A percentile compares a stretch with the other conserved stretches of the same genome.
Conservation (phyloP, 768 basidiomycete genomes). For the Lentinula raphanica region DNA sequence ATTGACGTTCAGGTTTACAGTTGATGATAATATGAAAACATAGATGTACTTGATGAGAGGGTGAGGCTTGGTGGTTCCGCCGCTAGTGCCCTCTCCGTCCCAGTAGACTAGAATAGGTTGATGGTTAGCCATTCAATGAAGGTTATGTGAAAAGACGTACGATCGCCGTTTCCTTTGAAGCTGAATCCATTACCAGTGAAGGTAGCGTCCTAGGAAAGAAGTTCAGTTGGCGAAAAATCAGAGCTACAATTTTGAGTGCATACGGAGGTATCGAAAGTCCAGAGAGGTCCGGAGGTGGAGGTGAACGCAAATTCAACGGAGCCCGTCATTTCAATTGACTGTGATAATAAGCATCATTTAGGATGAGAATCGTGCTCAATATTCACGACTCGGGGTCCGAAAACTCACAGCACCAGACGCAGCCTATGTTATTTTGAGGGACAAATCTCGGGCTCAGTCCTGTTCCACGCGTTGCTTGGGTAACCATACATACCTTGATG, state of each 20-base stretch:
- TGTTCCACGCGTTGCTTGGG: too few relatives aligned
- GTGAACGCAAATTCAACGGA: slow-evolving; percentile 2
- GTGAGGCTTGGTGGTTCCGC: slow-evolving; percentile 17
- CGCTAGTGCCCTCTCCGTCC: slow-evolving; percentile 20
- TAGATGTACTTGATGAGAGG: slow-evolving; percentile 5
- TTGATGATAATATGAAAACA: neutral
- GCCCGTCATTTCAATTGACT: slow-evolving; percentile 4
- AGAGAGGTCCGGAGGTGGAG: slow-evolving; percentile 2
- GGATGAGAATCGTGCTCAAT: neutral
- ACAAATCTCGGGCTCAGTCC: too few relatives aligned
- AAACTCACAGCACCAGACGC: slow-evolving; percentile 3
- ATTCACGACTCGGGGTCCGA: neutral
- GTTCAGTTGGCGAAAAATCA: too few relatives aligned
- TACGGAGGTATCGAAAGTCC: slow-evolving; percentile 1
- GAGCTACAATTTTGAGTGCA: neutral
- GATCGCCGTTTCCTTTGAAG: neutral
- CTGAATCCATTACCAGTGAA: slow-evolving; percentile 1
- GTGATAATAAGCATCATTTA: neutral
- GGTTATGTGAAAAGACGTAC: neutral
- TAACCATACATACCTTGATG: neutral
- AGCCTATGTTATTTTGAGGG: neutral
- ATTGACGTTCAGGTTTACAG: too few relatives aligned
- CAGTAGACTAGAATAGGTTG: neutral
- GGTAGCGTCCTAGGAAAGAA: neutral
- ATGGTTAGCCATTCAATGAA: neutral